Evolutionary conservation across 805 yeast genomes (phyloP), one percentile per base, ranked within the genome.

Genomic region (Tetrapisispora arboricola): DNA sequence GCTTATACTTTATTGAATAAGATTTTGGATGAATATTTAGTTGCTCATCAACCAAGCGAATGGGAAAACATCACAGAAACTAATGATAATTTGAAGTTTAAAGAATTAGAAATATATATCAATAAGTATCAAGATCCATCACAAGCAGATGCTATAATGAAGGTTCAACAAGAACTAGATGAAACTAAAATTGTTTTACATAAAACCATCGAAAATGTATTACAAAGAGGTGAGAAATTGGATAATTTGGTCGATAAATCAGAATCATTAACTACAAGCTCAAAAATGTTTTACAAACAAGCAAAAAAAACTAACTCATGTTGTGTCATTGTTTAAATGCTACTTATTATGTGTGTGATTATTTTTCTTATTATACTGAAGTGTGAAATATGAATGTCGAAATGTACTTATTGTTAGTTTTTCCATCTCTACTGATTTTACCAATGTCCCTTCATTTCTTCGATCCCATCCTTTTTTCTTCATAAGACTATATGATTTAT

Each of bases 111-210:
- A 25, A 66, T 65, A 20, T 87, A 87, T 60, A 66, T 92, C 50
- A 66, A 70, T 53, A 84, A 84, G 57, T 92, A 92, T 66, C 98
- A 92, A 67, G 95, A 92, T 61, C 99, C 99, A 24, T 73, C 82
- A 32, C 95, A 92, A 68, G 97, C 97, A 0, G 99, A 92, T 61
- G 82, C 96, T 10, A 78, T 92, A 47, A 81, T 92, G 94, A 84
- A 82, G 62, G 98, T 92, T 18, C 98, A 92, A 68, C 94, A 87
- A 59, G 98, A 92, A 64, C 75, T 92, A 54, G 98, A 92, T 63
- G 98, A 92, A 60, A 92, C 98, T 28, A 92, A 92, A 70, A 85
- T 90, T 53, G 95, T 88, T 31, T 71, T 92, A 55, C 97, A 92
- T 66, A 88, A 90, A 67, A 87, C 96, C 36, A 90, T 92, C 50